Base-by-base conservation (phyloP, 2,329 filamentous ascomycete genomes). In the Diaporthe batatas region DNA sequence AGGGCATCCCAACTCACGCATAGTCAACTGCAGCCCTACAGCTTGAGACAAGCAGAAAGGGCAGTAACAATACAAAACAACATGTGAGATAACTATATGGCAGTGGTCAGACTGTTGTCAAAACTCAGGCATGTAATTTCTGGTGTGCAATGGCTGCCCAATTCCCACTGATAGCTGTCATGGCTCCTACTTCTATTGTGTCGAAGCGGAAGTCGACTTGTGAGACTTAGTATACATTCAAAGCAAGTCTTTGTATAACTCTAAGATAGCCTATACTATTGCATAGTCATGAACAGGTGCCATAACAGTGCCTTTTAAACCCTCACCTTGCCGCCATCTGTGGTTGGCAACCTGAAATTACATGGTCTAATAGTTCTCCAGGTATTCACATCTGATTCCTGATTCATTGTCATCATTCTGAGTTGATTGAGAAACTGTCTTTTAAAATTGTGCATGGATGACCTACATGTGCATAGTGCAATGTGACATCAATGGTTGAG, bases 361-460 rank as follows among this genome's bases (percentile, higher is more conserved):
- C 11, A 6, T 10, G 18, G 5, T 18, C 1, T n/a, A 21, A 44
- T 10, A 2, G 2, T 5, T 29, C 23, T 18, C 12, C 8, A 39
- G 21, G 25, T 51, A 10, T 21, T 23, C 5, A 8, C 32, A 51
- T 51, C 6, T 23, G 7, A 2, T 3, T 32, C 23, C 0, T 0
- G 5, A n/a, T 12, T n/a, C 23, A 32, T 16, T 25, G 0, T 16
- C n/a, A 23, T 18, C 44, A 36, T 12, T 2, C 2, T 39, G 11
- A 39, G 12, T 39, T 12, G 10, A 39, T 39, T 3, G 3, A 10
- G 16, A 1, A 10, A 25, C 23, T 6, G 1, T 6, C 0, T 1
- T 23, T 11, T 14, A 6, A 4, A 1, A 10, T 39, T 39, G 12
- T 10, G 12, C 36, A 39, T 4, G 11, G 36, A 18, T 23, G 21